phyloP scores from a whole-genome alignment of 2,329 filamentous ascomycete species.

The Lasiodiplodia gonubiensis region DNA sequence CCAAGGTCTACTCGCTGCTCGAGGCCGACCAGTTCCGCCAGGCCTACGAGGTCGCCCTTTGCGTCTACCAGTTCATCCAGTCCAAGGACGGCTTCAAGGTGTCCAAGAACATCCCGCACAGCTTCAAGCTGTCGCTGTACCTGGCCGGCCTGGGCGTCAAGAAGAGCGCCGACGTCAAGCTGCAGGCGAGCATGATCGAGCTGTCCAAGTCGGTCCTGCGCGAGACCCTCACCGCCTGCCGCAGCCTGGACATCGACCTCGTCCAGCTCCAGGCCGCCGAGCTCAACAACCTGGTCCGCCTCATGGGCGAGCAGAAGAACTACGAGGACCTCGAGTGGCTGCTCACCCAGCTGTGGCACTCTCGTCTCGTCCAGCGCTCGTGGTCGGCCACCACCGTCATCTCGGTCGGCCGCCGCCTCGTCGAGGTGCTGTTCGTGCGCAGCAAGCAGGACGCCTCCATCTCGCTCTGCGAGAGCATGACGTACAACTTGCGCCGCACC shows the following conservation, averaged over 20 bases:
- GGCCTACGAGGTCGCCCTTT: slow-evolving; percentile 43
- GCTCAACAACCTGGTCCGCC: slow-evolving; percentile 50
- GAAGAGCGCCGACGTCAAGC: slow-evolving; percentile 38
- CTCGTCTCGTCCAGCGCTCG: slow-evolving; percentile 41
- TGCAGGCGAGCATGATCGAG: slow-evolving; percentile 48
- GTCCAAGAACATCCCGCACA: slow-evolving; percentile 43
- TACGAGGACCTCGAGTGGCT: slow-evolving; percentile 51
- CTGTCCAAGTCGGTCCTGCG: slow-evolving; percentile 50
- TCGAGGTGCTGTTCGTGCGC: slow-evolving; percentile 59
- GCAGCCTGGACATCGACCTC: slow-evolving; percentile 50
- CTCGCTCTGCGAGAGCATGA: slow-evolving; percentile 58
- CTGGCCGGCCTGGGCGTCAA: slow-evolving; percentile 40
- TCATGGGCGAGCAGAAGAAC: slow-evolving; percentile 54
- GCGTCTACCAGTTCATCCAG: slow-evolving; percentile 41
- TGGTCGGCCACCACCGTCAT: slow-evolving; percentile 51
- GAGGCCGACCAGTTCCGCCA: slow-evolving; percentile 42
- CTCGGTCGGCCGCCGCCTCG: slow-evolving; percentile 59
- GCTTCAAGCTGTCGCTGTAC: slow-evolving; percentile 45
- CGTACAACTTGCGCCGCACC: slow-evolving; percentile 61
- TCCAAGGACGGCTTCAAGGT: slow-evolving; percentile 43
- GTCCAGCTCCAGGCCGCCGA: slow-evolving; percentile 49
- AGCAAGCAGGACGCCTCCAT: slow-evolving; percentile 49
- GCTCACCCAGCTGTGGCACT: slow-evolving; percentile 46
- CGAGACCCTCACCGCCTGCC: slow-evolving; percentile 49
- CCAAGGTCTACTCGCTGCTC: slow-evolving; percentile 24